Evolutionary conservation across 164 flowering plant genomes (phyloP), one percentile per base, ranked within the genome.

Genomic region (Berberis vulgaris): DNA sequence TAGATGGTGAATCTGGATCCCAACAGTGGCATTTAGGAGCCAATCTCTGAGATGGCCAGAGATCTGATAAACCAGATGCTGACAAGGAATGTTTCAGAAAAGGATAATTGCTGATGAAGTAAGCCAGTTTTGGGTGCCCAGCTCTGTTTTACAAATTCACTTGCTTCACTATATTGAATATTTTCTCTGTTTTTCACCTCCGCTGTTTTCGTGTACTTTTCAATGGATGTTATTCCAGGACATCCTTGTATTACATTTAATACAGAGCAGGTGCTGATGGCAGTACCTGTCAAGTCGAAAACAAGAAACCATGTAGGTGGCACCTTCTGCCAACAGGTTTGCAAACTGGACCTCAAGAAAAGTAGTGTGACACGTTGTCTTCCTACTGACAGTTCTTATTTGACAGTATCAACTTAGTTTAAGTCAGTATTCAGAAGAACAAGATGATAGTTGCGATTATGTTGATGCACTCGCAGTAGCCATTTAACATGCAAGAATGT

Each of bases 101-200:
- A 86, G 99, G 80, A 74, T 94, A 61, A 78, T 93, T 45, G 97
- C 96, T 0, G 95, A 89, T 40, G 95, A 87, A 83, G 96, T 94
- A 13, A 75, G 99, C 91, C 82, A 83, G 94, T 41, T 5, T 62
- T 7, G 43, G 8, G 41, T 55, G 6, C 41, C 5, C 3, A 10
- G 44, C 39, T 54, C 61, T 40, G 59, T 41, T 41, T 60, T 41
- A 41, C 1, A 3, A n/a, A n/a, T 54, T 54, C 39, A 6, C 26
- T 26, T 26, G 26, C 6, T 55, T 39, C 58, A 39, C 39, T 2
- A 2, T n/a, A 7, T 54, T 56, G 38, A 6, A 38, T 39, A 7
- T 55, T 0, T 6, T 43, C 54, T 2, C 49, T 7, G 43, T 10
- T 10, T 45, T 46, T 54, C 44, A 8, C 6, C 9, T 43, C 12